phyloP scores from a whole-genome alignment of 2,329 filamentous ascomycete genomes.

The Cladophialophora psammophila region DNA sequence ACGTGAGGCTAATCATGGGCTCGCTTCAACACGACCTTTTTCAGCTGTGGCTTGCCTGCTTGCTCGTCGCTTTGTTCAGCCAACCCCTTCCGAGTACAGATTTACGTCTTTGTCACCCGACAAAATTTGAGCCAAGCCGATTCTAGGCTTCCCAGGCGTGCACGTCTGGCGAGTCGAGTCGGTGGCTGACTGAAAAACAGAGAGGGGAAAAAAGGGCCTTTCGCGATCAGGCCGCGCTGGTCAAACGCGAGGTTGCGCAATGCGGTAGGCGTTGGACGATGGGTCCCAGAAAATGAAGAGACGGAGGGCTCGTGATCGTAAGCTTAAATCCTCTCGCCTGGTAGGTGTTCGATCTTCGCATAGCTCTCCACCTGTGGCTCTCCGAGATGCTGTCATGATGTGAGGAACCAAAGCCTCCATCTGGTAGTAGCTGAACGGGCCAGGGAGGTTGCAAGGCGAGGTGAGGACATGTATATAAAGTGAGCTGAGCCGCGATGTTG shows the following conservation, averaged over 20 bases:
- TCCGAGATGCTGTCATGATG: not conserved
- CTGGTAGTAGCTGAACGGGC: not conserved
- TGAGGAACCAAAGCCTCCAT: not conserved
- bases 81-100: no score
- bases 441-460: not conserved
- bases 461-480: conserved; percentile 5
- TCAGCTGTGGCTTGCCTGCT: no score
- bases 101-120: no score
- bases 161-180: no score
- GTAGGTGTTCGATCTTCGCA: not conserved
- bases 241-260: not conserved
- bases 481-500: conserved; percentile 4
- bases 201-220: no score
- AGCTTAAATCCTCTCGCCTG: not conserved
- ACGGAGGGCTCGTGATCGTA: conserved; percentile 11
- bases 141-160: no score
- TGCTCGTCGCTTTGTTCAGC: no score
- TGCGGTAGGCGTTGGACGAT: not conserved
- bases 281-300: not conserved
- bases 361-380: not conserved
- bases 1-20: no score
- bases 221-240: not conserved
- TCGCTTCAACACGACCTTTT: no score
- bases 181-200: no score
- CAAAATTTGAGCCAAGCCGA: no score